Conservation (phyloP, 495 filamentous ascomycete genomes). For the Bathelium albidoporum region DNA sequence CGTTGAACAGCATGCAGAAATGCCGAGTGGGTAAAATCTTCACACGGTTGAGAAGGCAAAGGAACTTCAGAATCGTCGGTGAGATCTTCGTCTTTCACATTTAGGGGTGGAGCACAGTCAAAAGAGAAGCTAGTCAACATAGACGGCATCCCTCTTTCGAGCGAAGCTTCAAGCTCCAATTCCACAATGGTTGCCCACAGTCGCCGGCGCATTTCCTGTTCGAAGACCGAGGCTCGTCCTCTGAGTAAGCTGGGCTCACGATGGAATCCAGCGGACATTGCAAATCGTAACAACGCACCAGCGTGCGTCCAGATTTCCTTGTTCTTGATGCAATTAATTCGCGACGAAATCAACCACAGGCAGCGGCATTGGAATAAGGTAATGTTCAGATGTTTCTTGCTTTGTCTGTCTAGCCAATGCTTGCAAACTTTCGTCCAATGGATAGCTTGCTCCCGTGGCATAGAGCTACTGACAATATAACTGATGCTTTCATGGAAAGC, state of each 20-base stretch:
- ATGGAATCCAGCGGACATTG: slow-evolving; percentile 21
- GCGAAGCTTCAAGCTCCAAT: slow-evolving; percentile 19
- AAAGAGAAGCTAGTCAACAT: slow-evolving; percentile 11
- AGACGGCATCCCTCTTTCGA: slow-evolving; percentile 20
- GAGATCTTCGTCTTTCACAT: slow-evolving; percentile 18
- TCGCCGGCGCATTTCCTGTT: slow-evolving; percentile 20
- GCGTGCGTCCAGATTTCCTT: slow-evolving; percentile 20
- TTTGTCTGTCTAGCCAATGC: slow-evolving; percentile 17
- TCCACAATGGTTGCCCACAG: slow-evolving; percentile 18
- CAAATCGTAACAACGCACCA: slow-evolving; percentile 17
- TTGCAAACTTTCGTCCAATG: slow-evolving; percentile 14
- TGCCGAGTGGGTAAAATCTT: slow-evolving; percentile 10
- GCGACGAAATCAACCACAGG: slow-evolving; percentile 9
- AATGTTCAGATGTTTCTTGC: slow-evolving; percentile 20
- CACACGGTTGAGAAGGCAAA: background rate
- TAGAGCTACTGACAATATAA: slow-evolving; percentile 15
- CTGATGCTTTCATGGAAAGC: slow-evolving; percentile 7
- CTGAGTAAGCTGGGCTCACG: slow-evolving; percentile 17
- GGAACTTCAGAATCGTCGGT: slow-evolving; percentile 6
- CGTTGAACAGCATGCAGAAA: slow-evolving; percentile 11
- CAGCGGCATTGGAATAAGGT: slow-evolving; percentile 20
- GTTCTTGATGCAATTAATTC: slow-evolving; percentile 12
- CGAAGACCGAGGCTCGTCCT: slow-evolving; percentile 15
- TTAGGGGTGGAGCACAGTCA: slow-evolving; percentile 16
- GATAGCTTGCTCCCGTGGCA: slow-evolving; percentile 12